Base-by-base conservation (phyloP, 306 rosid species). In the Lotus japonicus region DNA sequence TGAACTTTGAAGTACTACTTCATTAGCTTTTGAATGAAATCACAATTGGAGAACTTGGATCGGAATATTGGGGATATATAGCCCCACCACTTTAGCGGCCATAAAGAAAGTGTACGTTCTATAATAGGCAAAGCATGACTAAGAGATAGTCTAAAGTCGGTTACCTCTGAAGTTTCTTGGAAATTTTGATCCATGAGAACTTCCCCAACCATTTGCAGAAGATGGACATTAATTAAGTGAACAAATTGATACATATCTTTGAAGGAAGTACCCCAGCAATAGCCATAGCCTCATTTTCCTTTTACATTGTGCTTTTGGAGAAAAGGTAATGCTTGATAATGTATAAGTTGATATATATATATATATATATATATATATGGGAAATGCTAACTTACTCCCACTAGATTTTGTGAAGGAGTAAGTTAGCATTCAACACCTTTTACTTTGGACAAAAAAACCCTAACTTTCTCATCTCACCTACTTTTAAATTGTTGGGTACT, bases 41-140 rank as follows among this genome's bases (percentile, higher is more conserved):
- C 52, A 42, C 53, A 26, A 43, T 43, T 19, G 43, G 49, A 66
- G 38, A 52, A 19, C 19, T 54, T 14, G 0, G 15, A 61, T 58
- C 80, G 78, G 70, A 70, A 83, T 72, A 65, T 51, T 23, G 66
- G 85, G 88, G 87, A 85, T 77, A 52, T n/a, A 85, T 77, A 52
- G 56, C 57, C 74, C 71, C 17, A 50, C 68, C 76, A 26, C 81
- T 64, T 81, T 56, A 60, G 54, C 48, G 63, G 55, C 80, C 85
- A 66, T 31, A 43, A 26, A 58, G 60, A 62, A 64, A 84, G 49
- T 58, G 18, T 78, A n/a, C n/a, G 78, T 78, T 58, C 68, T 35
- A 26, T 59, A 70, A 74, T 78, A 78, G 58, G 80, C 75, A 23
- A 68, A 45, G 6, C 60, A 66, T 4, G 15, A 58, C 59, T 62